These are phyloP conservation scores for Adenanthera pavonina DNA, from an alignment of 306 rosid species.

Conservation along the genomic window DNA sequence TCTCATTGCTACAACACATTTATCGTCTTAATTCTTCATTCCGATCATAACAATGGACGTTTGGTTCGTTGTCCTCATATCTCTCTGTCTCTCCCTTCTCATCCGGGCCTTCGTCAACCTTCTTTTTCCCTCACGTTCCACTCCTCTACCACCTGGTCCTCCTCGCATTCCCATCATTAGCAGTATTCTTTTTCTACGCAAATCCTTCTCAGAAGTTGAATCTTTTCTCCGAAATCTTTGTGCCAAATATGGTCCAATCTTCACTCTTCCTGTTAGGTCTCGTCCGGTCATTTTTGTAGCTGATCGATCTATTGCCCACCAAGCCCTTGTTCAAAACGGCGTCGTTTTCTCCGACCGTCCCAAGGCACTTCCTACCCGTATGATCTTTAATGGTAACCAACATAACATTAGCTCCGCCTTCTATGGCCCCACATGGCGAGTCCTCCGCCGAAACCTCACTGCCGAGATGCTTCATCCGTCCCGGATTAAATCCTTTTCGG, in stretches of 20 bases:
- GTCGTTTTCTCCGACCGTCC: neutral
- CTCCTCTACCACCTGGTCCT: slow-evolving; percentile 4
- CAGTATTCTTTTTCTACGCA: neutral
- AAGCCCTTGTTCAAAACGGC: neutral
- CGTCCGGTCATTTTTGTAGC: neutral
- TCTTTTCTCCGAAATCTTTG: neutral
- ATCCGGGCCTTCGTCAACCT: neutral
- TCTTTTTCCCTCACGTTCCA: neutral
- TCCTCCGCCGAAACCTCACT: neutral
- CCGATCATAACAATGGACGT: neutral
- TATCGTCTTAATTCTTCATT: neutral
- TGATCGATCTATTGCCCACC: neutral
- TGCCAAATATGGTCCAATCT: slow-evolving; percentile 11
- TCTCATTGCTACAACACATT: neutral
- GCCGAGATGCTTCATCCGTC: neutral
- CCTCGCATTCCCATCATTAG: neutral
- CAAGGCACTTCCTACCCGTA: neutral
- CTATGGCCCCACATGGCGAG: slow-evolving; percentile 14
- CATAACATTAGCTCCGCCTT: neutral
- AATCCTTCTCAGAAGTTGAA: neutral
- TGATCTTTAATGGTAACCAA: neutral
- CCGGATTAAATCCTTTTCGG: neutral
- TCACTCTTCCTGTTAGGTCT: neutral
- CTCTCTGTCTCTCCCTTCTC: neutral
- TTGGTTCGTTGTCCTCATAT: slow-evolving; percentile 10